Evolutionary conservation across 345 rosid genomes (phyloP), one percentile per base, ranked within the genome.

Genomic region (Iberis pinnata): DNA sequence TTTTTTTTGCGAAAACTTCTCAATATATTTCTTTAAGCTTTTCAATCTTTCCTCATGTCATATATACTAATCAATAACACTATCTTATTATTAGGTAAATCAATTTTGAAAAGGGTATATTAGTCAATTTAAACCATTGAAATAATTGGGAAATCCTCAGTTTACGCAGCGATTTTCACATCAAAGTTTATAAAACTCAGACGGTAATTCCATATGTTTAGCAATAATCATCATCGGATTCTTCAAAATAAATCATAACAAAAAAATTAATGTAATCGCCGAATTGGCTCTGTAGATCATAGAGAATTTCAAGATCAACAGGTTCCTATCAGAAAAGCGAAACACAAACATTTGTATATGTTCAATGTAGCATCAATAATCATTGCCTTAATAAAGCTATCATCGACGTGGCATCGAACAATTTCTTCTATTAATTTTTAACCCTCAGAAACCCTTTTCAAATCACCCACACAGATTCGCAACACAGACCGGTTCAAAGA

Each of bases 131-230:
- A n/a, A n/a, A n/a, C n/a, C n/a, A n/a, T n/a, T n/a, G n/a, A n/a
- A n/a, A n/a, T n/a, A n/a, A n/a, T n/a, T n/a, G 36, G 58, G 48
- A 26, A 36, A 1, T 4, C 53, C 69, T 64, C 69, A 64, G 70
- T 20, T 19, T 2, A 57, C 53, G 40, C 69, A 65, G 70, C 70
- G 64, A 49, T 43, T 16, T 57, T 65, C 14, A 7, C 70, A 26
- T 65, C 70, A 65, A 56, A 1, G 62, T 38, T n/a, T n/a, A 22
- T 2, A 22, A 22, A 22, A 63, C 65, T 84, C 88, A 88, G 94
- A 27, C 88, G 94, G 94, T 88, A 88, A 88, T 88, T 82, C 89
- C 88, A 84, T 77, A 73, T 37, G 56, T 22, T 77, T 47, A 35
- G 45, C 57, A 66, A 50, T 37, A 53, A 46, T 24, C 56, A 27